Evolutionary conservation across 495 filamentous ascomycete genomes (phyloP).

Genomic region (Penicillium robsamsonii): DNA sequence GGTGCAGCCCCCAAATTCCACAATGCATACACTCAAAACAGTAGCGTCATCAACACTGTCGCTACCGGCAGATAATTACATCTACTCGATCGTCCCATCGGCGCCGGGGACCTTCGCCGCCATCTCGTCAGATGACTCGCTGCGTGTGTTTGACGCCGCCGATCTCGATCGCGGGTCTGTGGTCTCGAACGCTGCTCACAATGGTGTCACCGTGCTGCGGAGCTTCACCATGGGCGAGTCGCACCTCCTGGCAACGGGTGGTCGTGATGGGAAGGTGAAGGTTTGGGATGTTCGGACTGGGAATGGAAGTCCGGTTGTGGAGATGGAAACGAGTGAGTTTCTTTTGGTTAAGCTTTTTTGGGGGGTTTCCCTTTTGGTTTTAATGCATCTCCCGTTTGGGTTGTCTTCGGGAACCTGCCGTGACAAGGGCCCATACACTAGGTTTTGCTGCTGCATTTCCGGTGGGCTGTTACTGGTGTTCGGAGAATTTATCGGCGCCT

Average conservation of each 20-base stretch:
- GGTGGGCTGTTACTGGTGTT: slow-evolving; percentile 7
- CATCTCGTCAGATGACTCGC: slow-evolving; percentile 57
- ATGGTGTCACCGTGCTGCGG: slow-evolving; percentile 46
- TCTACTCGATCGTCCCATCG: slow-evolving; percentile 46
- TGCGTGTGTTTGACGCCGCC: slow-evolving; percentile 47
- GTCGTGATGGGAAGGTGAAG: slow-evolving; percentile 48
- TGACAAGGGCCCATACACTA: not conserved
- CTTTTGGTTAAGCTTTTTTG: slow-evolving; percentile 9
- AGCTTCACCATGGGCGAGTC: slow-evolving; percentile 30
- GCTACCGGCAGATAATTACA: slow-evolving; percentile 49
- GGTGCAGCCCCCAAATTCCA: not conserved
- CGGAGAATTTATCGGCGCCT: slow-evolving; percentile 16
- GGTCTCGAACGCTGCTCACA: slow-evolving; percentile 34
- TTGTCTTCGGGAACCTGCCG: not conserved
- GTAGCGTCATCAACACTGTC: slow-evolving; percentile 44
- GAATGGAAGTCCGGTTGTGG: slow-evolving; percentile 27
- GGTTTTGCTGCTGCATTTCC: slow-evolving; percentile 6
- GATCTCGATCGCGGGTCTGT: slow-evolving; percentile 37
- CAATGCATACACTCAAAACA: slow-evolving; percentile 41
- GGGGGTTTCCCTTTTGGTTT: not conserved
- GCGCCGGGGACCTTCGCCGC: slow-evolving; percentile 41
- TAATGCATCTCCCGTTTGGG: slow-evolving; percentile 1
- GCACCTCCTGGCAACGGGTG: slow-evolving; percentile 42
- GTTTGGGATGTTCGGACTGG: slow-evolving; percentile 46
- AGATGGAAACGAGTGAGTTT: slow-evolving; percentile 43